Evolutionary conservation across 805 yeast species (phyloP).

Genomic region (Candida quercuum): DNA sequence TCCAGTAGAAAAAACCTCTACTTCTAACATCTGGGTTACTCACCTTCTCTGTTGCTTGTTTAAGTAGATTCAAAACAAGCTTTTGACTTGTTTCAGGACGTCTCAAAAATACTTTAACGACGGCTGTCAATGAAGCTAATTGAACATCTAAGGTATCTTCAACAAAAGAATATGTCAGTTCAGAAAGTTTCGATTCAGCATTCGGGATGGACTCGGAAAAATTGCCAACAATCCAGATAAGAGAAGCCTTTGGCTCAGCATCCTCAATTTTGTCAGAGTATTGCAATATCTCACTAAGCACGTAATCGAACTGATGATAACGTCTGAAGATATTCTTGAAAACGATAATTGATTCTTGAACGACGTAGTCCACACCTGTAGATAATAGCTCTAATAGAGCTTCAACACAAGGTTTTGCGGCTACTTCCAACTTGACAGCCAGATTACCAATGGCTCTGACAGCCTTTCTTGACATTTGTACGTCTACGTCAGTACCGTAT

Average conservation of each 20-base stretch:
- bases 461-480: conserved; percentile 82
- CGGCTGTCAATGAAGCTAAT: conserved; percentile 65
- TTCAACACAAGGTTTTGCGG: conserved; percentile 60
- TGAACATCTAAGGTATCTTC: conserved; percentile 76
- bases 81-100: conserved; percentile 49
- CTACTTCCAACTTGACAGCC: conserved; percentile 65
- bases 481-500: conserved; percentile 83
- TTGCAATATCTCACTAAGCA: conserved; percentile 36
- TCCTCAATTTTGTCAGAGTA: conserved; percentile 56
- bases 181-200: conserved; percentile 35
- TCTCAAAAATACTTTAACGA: conserved; percentile 60
- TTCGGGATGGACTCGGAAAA: conserved; percentile 45
- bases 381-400: conserved; percentile 54
- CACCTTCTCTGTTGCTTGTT: conserved; percentile 65
- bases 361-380: conserved; percentile 64
- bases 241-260: conserved; percentile 70
- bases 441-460: conserved; percentile 86
- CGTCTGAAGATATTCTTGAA: conserved; percentile 71
- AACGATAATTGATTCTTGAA: conserved; percentile 76
- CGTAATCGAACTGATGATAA: conserved; percentile 56
- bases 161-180: conserved; percentile 39
- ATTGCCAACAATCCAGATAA: conserved; percentile 83
- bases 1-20: conserved; percentile 82
- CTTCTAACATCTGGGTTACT: conserved; percentile 85
- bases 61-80: conserved; percentile 53